Evolutionary conservation across 1,139 yeast genomes (phyloP).

Genomic region (Yamadazyma sp.): DNA sequence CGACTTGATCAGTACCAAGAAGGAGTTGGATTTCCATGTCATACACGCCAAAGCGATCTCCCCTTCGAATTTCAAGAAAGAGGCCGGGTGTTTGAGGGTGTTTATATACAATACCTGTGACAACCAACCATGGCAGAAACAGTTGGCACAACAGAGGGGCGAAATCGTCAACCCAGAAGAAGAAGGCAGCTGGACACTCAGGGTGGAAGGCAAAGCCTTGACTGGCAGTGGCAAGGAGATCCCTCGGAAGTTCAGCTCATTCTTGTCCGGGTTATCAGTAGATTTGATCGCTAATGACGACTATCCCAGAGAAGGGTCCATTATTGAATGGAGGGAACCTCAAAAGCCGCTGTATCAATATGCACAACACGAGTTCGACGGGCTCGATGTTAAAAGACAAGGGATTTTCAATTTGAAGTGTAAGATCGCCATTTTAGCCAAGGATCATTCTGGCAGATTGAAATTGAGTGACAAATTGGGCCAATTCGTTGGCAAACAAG

Average conservation of each 20-base stretch:
- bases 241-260: constrained; percentile 60
- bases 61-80: constrained; percentile 43
- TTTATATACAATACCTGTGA: constrained; percentile 80
- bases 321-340: constrained; percentile 44
- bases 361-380: constrained; percentile 65
- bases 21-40: constrained; percentile 84
- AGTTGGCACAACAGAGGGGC: constrained; percentile 27
- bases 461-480: constrained; percentile 64
- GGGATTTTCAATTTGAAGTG: constrained; percentile 70
- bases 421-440: constrained; percentile 77
- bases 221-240: constrained; percentile 21
- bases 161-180: constrained; percentile 21
- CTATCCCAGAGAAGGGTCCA: constrained; percentile 38
- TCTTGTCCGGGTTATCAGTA: constrained; percentile 79
- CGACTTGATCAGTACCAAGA: constrained; percentile 80
- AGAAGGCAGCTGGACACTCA: constrained; percentile 76
- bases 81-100: constrained; percentile 64
- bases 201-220: constrained; percentile 82
- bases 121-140: constrained; percentile 90
- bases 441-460: constrained; percentile 64
- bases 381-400: constrained; percentile 78
- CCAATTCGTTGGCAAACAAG: constrained; percentile 68
- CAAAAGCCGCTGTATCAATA: constrained; percentile 17
- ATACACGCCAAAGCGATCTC: constrained; percentile 50
- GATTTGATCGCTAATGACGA: constrained; percentile 57